phyloP scores from a whole-genome alignment of 2,329 filamentous ascomycete genomes.

The Xenoacremonium recifei region DNA sequence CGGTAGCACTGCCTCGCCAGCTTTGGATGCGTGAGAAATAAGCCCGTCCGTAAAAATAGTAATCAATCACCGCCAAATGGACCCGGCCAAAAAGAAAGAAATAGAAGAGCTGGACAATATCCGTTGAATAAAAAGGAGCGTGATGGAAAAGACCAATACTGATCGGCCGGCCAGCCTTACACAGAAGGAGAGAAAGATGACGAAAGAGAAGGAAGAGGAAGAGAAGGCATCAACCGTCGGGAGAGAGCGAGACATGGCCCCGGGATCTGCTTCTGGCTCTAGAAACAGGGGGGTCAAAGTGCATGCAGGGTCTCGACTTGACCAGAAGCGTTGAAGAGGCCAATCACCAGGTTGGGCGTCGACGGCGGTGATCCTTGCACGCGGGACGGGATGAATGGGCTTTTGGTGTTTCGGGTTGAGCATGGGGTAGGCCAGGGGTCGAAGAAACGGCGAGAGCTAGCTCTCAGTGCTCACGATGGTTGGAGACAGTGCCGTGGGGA shows the following conservation, averaged over 20 bases:
- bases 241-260: slow-evolving; percentile 8
- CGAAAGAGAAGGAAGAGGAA: slow-evolving; percentile 3
- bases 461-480: no score
- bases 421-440: not conserved
- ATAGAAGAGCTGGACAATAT: slow-evolving; percentile 7
- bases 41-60: slow-evolving; percentile 11
- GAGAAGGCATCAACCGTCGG: slow-evolving; percentile 4
- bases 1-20: slow-evolving; percentile 20
- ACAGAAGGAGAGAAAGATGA: slow-evolving; percentile 2
- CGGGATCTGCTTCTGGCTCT: no score
- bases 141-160: slow-evolving; percentile 16
- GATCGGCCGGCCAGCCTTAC: slow-evolving; percentile 24
- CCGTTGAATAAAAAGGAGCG: no score
- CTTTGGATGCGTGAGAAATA: not conserved
- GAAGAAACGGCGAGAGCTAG: no score
- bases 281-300: not conserved
- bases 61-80: slow-evolving; percentile 15
- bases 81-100: slow-evolving; percentile 11
- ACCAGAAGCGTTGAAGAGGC: not conserved
- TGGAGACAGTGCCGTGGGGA: no score
- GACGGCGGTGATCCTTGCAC: not conserved
- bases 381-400: not conserved
- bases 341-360: not conserved
- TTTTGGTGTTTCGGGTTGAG: not conserved
- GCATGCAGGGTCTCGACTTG: not conserved